Conservation (phyloP, 306 rosid genomes). For the Morella rubra region DNA sequence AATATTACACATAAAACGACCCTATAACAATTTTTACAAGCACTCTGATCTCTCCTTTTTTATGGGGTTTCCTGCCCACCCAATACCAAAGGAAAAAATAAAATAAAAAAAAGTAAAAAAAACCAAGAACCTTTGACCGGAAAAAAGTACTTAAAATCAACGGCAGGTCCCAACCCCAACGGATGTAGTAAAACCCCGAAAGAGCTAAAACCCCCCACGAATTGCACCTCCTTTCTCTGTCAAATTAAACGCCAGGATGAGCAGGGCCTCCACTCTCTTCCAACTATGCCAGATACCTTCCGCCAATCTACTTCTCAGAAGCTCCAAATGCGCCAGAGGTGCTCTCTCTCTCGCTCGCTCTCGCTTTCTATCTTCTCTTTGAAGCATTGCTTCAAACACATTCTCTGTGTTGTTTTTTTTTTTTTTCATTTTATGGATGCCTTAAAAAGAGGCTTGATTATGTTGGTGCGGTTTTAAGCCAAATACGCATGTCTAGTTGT, state of each 20-base stretch:
- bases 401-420: not conserved
- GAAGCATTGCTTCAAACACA: not conserved
- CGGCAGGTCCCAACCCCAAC: not conserved
- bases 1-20: too few relatives aligned
- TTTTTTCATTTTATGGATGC: not conserved
- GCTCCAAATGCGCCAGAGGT: constrained; percentile 47
- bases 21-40: too few relatives aligned
- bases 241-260: constrained; percentile 28
- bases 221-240: not conserved
- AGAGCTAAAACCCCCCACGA: constrained; percentile 6
- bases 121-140: too few relatives aligned
- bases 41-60: too few relatives aligned
- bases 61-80: not conserved
- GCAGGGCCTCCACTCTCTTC: constrained; percentile 55
- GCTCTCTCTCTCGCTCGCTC: not conserved
- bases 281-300: constrained; percentile 56
- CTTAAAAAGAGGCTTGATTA: not conserved
- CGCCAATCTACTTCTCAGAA: constrained; percentile 29
- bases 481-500: not conserved
- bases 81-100: not conserved
- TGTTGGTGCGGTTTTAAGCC: not conserved
- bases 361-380: not conserved
- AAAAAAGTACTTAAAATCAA: not conserved
- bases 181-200: not conserved
- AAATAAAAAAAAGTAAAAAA: not conserved